Evolutionary conservation across 2,329 filamentous ascomycete species (phyloP).

Genomic region (Periconia sp.): DNA sequence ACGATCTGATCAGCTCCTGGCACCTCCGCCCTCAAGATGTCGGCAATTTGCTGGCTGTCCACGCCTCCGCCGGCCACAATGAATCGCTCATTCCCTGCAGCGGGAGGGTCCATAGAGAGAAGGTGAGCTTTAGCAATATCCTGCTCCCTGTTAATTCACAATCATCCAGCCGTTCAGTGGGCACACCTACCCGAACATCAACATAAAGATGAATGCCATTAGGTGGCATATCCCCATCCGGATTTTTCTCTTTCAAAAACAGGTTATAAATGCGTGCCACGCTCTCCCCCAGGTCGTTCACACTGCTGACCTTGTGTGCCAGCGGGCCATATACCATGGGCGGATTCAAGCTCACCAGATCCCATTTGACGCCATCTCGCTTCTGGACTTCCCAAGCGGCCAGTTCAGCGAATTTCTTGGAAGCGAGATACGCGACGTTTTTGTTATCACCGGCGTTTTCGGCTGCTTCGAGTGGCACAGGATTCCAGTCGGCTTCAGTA

Average conservation of each 20-base stretch:
- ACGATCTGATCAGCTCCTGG: constrained; percentile 54
- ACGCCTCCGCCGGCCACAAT: constrained; percentile 60
- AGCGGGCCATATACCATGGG: constrained; percentile 53
- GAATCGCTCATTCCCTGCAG: constrained; percentile 64
- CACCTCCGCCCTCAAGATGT: constrained; percentile 59
- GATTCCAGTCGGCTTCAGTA: constrained; percentile 60
- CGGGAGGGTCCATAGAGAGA: constrained; percentile 57
- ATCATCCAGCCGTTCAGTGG: constrained; percentile 41
- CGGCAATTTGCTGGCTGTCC: constrained; percentile 61
- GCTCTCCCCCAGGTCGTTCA: constrained; percentile 69
- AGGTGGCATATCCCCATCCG: constrained; percentile 53
- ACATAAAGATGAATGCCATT: constrained; percentile 56
- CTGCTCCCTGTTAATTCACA: not conserved
- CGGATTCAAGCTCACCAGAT: constrained; percentile 51
- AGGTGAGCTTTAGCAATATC: constrained; percentile 67
- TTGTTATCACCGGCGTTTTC: constrained; percentile 37
- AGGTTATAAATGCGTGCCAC: constrained; percentile 72
- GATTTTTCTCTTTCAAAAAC: constrained; percentile 62
- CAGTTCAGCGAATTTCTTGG: constrained; percentile 64
- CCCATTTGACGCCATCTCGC: constrained; percentile 52
- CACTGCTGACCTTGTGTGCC: constrained; percentile 61
- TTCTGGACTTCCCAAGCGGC: constrained; percentile 56
- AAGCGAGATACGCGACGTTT: constrained; percentile 45
- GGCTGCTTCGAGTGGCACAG: constrained; percentile 56
- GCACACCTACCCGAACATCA: constrained; percentile 36